These are phyloP conservation scores for Boletus reticulatus DNA, from an alignment of 768 basidiomycete species.

Conservation along the genomic window DNA sequence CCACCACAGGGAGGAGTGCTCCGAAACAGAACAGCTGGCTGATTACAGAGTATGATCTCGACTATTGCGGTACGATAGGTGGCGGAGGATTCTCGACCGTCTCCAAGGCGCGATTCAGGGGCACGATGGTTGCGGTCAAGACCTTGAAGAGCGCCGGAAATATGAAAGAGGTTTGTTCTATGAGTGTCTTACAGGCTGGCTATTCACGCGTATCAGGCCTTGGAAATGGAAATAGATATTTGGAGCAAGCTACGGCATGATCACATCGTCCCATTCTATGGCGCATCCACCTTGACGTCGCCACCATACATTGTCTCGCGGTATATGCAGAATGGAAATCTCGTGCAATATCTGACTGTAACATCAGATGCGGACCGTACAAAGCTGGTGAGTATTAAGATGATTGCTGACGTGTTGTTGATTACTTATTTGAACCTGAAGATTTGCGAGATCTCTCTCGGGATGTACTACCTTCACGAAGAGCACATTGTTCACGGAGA, in stretches of 20 bases:
- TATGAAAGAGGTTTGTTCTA: background rate
- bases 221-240: conserved; percentile 7
- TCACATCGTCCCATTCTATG: conserved; percentile 13
- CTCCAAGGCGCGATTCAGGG: background rate
- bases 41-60: conserved; percentile 28
- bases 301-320: conserved; percentile 8
- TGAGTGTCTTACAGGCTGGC: background rate
- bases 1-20: conserved; percentile 1
- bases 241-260: conserved; percentile 11
- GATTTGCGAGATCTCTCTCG: conserved; percentile 11
- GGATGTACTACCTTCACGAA: conserved; percentile 15
- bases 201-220: background rate
- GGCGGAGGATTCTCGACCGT: conserved; percentile 23
- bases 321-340: conserved; percentile 7
- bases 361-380: background rate
- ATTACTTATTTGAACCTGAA: background rate
- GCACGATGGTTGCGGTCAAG: conserved; percentile 5
- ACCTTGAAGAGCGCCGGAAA: background rate
- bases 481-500: conserved; percentile 28
- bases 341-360: conserved; percentile 2
- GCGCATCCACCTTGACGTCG: conserved; percentile 2
- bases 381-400: background rate
- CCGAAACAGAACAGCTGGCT: conserved; percentile 16
- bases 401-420: background rate
- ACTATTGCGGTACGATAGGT: conserved; percentile 22